Percentiles rank a stretch among this genome's conserved stretches.
Evolutionary conservation across 306 rosid genomes (phyloP).

Genomic region (Citrullus colocynthis): DNA sequence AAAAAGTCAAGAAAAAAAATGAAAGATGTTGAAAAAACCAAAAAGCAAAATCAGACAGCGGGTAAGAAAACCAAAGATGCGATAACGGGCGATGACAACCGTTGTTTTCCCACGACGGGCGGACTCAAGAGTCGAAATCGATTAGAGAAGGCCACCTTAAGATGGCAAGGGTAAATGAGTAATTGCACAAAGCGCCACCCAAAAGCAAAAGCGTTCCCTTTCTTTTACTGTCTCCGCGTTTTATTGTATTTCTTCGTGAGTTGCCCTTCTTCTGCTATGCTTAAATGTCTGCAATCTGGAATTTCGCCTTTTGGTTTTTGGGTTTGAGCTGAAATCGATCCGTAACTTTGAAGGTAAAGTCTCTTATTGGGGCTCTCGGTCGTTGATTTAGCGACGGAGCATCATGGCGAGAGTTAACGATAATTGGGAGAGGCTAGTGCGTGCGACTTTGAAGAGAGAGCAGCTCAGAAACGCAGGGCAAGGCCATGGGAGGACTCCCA

Average conservation of each 20-base stretch:
- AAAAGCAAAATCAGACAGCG: background rate
- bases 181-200: background rate
- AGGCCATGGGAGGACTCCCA: slow-evolving; percentile 43
- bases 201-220: background rate
- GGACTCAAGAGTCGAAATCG: background rate
- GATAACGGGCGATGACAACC: background rate
- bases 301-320: background rate
- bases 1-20: background rate
- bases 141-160: background rate
- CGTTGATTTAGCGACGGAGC: slow-evolving; percentile 16
- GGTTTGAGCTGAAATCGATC: background rate
- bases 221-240: background rate
- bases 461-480: slow-evolving; percentile 56
- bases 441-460: slow-evolving; percentile 61
- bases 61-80: background rate
- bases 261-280: background rate
- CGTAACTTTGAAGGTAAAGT: background rate
- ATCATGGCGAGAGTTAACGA: slow-evolving; percentile 63
- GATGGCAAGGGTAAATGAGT: background rate
- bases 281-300: background rate
- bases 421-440: slow-evolving; percentile 78
- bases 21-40: background rate
- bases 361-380: background rate
- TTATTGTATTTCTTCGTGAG: background rate
- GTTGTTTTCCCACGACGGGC: background rate